A percentile compares a stretch with the other conserved stretches of the same genome.
These are phyloP conservation scores for Neurospora terricola DNA, from an alignment of 495 filamentous ascomycete genomes.

Conservation along the genomic window DNA sequence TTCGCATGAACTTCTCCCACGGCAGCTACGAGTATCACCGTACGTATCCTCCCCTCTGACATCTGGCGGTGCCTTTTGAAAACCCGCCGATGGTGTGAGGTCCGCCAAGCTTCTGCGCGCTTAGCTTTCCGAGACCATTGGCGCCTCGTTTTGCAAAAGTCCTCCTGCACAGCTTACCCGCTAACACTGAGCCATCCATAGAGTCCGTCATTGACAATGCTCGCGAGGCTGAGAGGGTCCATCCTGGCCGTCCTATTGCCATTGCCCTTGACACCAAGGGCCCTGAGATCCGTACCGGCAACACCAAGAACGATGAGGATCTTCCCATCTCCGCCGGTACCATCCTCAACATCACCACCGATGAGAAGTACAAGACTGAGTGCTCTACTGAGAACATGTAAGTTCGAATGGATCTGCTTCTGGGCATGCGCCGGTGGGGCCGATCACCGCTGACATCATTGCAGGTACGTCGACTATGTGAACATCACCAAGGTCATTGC, in stretches of 20 bases:
- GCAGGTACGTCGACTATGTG: constrained; percentile 96
- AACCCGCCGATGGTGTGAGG: constrained; percentile 10
- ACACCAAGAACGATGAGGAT: constrained; percentile 76
- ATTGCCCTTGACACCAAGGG: constrained; percentile 99
- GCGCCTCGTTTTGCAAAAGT: neutral
- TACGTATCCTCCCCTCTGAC: constrained; percentile 6
- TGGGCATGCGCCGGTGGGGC: neutral
- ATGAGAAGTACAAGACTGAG: constrained; percentile 80
- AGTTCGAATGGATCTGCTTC: constrained; percentile 17
- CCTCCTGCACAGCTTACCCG: constrained; percentile 29
- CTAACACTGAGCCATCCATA: constrained; percentile 6
- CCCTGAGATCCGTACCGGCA: constrained; percentile 94
- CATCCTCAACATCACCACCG: constrained; percentile 90
- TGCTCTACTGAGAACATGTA: constrained; percentile 91
- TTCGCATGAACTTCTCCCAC: constrained; percentile 98
- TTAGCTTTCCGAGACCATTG: neutral
- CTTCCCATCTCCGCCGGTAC: constrained; percentile 74
- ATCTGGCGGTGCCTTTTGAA: neutral
- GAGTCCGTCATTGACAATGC: constrained; percentile 93
- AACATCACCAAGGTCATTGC: constrained; percentile 98
- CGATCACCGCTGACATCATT: constrained; percentile 7
- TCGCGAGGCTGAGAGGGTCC: constrained; percentile 64
- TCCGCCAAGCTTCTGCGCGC: neutral
- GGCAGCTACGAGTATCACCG: constrained; percentile 67
- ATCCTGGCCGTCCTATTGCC: constrained; percentile 77